Base-by-base conservation (phyloP, 768 basidiomycete genomes). In the Thelephora ganbajun region DNA sequence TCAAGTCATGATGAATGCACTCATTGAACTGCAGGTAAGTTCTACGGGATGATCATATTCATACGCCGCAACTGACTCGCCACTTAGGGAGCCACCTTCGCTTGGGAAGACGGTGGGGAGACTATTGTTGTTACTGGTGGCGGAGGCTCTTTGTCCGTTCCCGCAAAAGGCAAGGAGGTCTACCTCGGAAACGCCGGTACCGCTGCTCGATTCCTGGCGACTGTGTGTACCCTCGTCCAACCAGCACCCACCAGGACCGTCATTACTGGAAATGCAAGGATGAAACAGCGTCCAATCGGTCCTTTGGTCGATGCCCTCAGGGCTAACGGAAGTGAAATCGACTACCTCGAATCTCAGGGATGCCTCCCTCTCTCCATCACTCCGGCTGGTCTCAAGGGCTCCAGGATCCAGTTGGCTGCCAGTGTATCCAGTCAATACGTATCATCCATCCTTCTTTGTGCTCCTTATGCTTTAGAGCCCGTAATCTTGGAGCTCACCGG, bases 171-270 rank as follows among this genome's bases (percentile, higher is more conserved):
- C 50, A 91, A 87, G 61, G 86, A 96, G 58, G 66, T 99, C 43
- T 99, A 97, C 65, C 83, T 99, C 37, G 86, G 88, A 39, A 99
- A 98, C 59, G 96, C 96, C 12, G 96, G 96, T 19, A 99, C 96
- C 3, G 94, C 96, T 19, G 90, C 92, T 11, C 88, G 96, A 33
- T 97, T 99, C 80, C 74, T 99, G 47, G 88, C 96, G 6, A 90
- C 93, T 1, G 91, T 99, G 44, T 97, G 93, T 64, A 83, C 93
- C 0, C 78, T 98, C 46, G 90, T 90, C 2, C 76, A 77, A 48
- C 57, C 69, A 4, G 54, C 62, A 3, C 65, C 67, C 37, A 62
- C 71, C 43, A 66, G 66, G 20, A 96, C 93, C 14, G 64, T 87
- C 63, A 85, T 98, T 63, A 98, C 96, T 9, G 96, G 96, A 43